These are phyloP conservation scores for Aspergillus egyptiacus DNA, from an alignment of 495 filamentous ascomycete genomes.

Conservation along the genomic window DNA sequence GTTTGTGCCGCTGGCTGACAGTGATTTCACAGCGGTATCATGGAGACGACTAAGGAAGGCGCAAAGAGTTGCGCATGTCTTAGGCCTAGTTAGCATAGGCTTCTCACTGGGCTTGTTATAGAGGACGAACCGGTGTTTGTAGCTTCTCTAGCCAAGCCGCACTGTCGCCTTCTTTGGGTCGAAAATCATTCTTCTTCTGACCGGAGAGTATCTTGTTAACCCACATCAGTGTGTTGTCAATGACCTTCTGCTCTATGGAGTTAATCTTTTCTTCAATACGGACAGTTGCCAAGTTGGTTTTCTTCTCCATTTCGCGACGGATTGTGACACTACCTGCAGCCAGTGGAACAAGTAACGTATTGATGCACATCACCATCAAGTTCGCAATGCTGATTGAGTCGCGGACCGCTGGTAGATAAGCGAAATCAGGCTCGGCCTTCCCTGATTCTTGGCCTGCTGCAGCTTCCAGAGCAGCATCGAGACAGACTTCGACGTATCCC, in stretches of 20 bases:
- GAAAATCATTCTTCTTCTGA: constrained; percentile 90
- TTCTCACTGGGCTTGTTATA: neutral
- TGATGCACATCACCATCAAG: constrained; percentile 85
- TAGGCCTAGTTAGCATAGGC: neutral
- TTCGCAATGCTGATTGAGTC: constrained; percentile 84
- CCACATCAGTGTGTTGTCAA: constrained; percentile 80
- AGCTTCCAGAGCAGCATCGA: constrained; percentile 77
- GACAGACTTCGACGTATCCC: constrained; percentile 87
- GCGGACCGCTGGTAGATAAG: constrained; percentile 70
- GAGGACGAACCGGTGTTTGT: constrained; percentile 59
- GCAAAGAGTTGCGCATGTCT: constrained; percentile 72
- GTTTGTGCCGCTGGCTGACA: constrained; percentile 69
- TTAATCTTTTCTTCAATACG: constrained; percentile 87
- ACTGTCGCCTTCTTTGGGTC: constrained; percentile 78
- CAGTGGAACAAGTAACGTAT: constrained; percentile 83
- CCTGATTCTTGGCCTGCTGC: constrained; percentile 67
- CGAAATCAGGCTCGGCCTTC: constrained; percentile 83
- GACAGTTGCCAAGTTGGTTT: constrained; percentile 62
- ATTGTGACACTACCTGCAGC: constrained; percentile 83
- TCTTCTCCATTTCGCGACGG: constrained; percentile 83
- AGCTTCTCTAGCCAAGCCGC: constrained; percentile 68
- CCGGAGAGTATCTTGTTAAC: constrained; percentile 62
- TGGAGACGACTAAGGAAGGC: constrained; percentile 67
- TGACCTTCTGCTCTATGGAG: constrained; percentile 73
- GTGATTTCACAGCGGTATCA: constrained; percentile 52